Conservation (phyloP, 83 land plant species). For the Picea abies region DNA sequence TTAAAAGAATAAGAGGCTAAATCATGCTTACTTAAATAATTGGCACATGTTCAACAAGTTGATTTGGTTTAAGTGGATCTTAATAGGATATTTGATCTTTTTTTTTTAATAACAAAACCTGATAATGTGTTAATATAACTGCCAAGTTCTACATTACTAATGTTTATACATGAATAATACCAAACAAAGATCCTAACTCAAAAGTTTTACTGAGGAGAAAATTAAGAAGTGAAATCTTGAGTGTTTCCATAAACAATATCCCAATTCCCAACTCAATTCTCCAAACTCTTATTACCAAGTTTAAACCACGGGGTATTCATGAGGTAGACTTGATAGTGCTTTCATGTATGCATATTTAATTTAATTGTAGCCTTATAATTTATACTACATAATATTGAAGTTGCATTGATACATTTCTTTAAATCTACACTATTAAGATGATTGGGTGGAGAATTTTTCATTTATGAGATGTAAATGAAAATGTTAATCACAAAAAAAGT, state of each 20-base stretch:
- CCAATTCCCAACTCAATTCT: conserved; percentile 57
- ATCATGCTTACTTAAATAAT: too few relatives aligned
- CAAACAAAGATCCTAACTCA: conserved; percentile 53
- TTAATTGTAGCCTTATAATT: too few relatives aligned
- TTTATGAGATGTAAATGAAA: neutral
- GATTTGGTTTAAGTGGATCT: too few relatives aligned
- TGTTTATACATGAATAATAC: too few relatives aligned
- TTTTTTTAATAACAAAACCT: too few relatives aligned
- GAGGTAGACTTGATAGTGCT: conserved; percentile 50
- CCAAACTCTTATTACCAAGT: conserved; percentile 36
- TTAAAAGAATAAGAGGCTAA: too few relatives aligned
- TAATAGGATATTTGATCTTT: too few relatives aligned
- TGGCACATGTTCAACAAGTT: too few relatives aligned
- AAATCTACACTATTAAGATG: too few relatives aligned
- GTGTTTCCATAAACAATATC: conserved; percentile 24
- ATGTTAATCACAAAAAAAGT: too few relatives aligned
- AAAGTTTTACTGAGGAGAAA: conserved; percentile 40
- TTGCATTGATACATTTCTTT: neutral
- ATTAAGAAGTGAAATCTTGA: conserved; percentile 33
- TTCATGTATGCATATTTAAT: conserved; percentile 32
- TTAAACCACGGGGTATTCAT: conserved; percentile 48
- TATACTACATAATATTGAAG: neutral
- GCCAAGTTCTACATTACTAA: too few relatives aligned
- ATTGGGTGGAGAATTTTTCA: neutral
- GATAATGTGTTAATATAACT: too few relatives aligned